phyloP scores from a whole-genome alignment of 139 green algal species.

The Tetradesmus lagerheimii region DNA sequence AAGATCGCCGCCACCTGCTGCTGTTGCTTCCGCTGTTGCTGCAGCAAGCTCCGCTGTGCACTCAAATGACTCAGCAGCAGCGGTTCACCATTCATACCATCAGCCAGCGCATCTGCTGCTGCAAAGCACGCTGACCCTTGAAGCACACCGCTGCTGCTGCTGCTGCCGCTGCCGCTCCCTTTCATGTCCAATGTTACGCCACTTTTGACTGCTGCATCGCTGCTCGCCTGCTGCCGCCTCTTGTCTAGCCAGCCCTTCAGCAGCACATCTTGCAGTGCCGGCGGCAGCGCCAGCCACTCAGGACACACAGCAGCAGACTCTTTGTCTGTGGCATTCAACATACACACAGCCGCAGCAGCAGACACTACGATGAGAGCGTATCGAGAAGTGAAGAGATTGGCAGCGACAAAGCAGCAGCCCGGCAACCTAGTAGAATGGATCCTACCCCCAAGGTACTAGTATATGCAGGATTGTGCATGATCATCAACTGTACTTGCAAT shows the following conservation, averaged over 20 bases:
- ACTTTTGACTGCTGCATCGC: background rate
- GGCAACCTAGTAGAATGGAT: too few species aligned
- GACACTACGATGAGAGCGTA: too few species aligned
- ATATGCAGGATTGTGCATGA: too few species aligned
- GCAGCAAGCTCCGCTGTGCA: background rate
- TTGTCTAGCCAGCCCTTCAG: background rate
- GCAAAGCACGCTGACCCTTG: background rate
- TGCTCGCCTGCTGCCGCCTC: background rate
- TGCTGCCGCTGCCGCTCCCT: background rate
- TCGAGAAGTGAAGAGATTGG: too few species aligned
- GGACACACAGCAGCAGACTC: background rate
- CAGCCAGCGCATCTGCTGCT: background rate
- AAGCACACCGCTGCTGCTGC: background rate
- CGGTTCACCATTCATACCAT: background rate
- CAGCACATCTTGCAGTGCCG: constrained; percentile 16
- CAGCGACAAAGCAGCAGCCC: too few species aligned
- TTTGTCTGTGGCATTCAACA: background rate
- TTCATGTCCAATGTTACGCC: background rate
- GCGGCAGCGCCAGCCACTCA: background rate
- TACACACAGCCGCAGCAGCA: background rate
- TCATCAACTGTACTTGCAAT: too few species aligned
- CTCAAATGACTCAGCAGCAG: background rate
- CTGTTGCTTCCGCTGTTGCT: background rate
- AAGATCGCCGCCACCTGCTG: background rate
- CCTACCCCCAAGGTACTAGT: too few species aligned